Base-by-base conservation (phyloP, 805 yeast genomes). In the Myxozyma kluyveri region DNA sequence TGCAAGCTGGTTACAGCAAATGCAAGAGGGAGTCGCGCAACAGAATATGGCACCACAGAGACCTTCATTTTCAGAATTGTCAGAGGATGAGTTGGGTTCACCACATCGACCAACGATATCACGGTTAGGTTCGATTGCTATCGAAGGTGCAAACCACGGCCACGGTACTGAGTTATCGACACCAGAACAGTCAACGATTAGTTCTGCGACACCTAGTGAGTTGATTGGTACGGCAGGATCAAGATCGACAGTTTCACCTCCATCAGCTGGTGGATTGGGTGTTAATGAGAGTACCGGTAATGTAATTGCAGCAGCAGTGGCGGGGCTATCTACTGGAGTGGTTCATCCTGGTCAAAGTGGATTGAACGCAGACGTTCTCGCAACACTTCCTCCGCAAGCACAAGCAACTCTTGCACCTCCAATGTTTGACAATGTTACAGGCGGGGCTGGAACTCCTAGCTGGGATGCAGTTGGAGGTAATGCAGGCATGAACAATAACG, bases 1-100 rank as follows among this genome's bases (percentile, higher is more conserved):
- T 17, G 36, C 39, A 32, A 22, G 42, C 17, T 54, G 56, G 55
- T 17, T 47, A 35, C 56, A 51, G 37, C 56, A 46, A 39, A 33
- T 46, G 40, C 37, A 36, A 22, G 21, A 22, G 5, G 46, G 37
- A 18, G 17, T 46, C 1, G 44, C 33, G 23, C 33, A 29, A 14
- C 33, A 29, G 33, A 9, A 29, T 9, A 9, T 9, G 40, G 19
- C 6, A 10, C 40, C 10, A 19, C 18, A n/a, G 10, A 39, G 18
- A 27, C 47, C 17, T 14, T 41, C 22, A 18, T 41, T 35, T 31
- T 24, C 17, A 38, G 26, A n/a, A 19, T 26, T 31, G 38, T 38
- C 3, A 14, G 27, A 6, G 12, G 38, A 42, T n/a, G 17, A n/a
- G 27, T 33, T 7, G 44, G 23, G 17, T 14, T 33, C 12, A 23